Conservation (phyloP, 208 protist genomes). For the Trypanosoma scelopori region DNA sequence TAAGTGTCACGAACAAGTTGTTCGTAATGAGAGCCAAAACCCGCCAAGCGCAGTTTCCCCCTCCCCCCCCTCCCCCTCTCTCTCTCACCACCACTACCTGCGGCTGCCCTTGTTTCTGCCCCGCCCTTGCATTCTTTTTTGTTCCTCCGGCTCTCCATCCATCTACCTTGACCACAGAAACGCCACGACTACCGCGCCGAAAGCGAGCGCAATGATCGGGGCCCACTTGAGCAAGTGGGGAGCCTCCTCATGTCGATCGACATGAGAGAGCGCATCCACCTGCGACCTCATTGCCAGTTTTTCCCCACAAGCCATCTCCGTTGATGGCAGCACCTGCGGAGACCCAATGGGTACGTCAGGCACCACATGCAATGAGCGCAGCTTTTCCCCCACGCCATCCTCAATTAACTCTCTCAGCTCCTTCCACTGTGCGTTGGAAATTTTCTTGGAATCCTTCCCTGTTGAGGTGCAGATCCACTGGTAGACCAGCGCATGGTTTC, state of each 20-base stretch:
- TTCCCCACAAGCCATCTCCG: neutral
- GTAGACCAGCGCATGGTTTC: constrained; percentile 14
- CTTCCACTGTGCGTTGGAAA: constrained; percentile 18
- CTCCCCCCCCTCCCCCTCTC: no score
- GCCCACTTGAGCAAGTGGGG: constrained; percentile 4
- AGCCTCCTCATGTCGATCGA: neutral
- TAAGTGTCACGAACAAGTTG: no score
- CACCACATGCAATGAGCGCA: constrained; percentile 25
- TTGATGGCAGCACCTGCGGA: constrained; percentile 1
- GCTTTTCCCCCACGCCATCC: constrained; percentile 40
- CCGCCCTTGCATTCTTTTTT: neutral
- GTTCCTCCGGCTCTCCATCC: neutral
- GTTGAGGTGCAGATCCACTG: constrained; percentile 25
- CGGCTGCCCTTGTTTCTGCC: no score
- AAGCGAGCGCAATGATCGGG: neutral
- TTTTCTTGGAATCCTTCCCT: neutral
- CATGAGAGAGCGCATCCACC: neutral
- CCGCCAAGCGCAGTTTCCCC: no score
- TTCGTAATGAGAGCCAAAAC: no score
- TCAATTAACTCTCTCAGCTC: constrained; percentile 52
- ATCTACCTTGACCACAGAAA: constrained; percentile 7
- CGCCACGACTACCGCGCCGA: neutral
- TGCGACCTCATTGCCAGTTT: constrained; percentile 57
- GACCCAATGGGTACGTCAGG: neutral
- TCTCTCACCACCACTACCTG: no score